Conservation (phyloP, 805 yeast species). For the Starmerella geochares region DNA sequence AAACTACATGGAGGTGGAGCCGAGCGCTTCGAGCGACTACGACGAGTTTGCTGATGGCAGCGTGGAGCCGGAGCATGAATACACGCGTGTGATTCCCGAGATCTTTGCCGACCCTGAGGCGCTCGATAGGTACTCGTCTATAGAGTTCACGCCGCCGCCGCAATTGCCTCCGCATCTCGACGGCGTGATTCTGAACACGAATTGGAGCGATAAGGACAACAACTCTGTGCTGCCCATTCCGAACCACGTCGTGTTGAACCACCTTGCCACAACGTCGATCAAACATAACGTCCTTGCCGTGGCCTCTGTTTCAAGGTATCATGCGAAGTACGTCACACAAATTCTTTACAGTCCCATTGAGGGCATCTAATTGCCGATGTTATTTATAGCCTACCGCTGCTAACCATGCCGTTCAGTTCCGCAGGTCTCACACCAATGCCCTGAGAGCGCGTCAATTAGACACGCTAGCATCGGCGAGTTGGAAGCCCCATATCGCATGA, state of each 20-base stretch:
- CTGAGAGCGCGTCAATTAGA: no score
- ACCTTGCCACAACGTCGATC: conserved; percentile 88
- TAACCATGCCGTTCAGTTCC: neutral
- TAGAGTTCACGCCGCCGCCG: conserved; percentile 69
- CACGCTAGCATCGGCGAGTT: no score
- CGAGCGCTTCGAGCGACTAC: conserved; percentile 13
- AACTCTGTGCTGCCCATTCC: conserved; percentile 88
- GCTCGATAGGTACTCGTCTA: conserved; percentile 33
- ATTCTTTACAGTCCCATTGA: conserved; percentile 81
- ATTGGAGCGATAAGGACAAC: conserved; percentile 67
- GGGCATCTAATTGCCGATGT: conserved; percentile 18
- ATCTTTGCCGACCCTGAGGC: conserved; percentile 39
- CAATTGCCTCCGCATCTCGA: conserved; percentile 95
- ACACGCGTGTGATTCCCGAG: conserved; percentile 36
- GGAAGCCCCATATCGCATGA: no score
- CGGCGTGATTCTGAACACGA: conserved; percentile 71
- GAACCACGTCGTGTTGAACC: conserved; percentile 87
- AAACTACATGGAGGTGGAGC: conserved; percentile 50
- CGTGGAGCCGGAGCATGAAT: conserved; percentile 39
- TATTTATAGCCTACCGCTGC: neutral
- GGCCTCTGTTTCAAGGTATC: conserved; percentile 80
- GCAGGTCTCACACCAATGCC: no score
- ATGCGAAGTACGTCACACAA: conserved; percentile 87
- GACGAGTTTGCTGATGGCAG: conserved; percentile 14
- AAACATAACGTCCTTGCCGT: conserved; percentile 90